Percentiles rank a stretch among this genome's conserved stretches.
Evolutionary conservation across 495 filamentous ascomycete genomes (phyloP).

Genomic region (Durotheca rogersii): DNA sequence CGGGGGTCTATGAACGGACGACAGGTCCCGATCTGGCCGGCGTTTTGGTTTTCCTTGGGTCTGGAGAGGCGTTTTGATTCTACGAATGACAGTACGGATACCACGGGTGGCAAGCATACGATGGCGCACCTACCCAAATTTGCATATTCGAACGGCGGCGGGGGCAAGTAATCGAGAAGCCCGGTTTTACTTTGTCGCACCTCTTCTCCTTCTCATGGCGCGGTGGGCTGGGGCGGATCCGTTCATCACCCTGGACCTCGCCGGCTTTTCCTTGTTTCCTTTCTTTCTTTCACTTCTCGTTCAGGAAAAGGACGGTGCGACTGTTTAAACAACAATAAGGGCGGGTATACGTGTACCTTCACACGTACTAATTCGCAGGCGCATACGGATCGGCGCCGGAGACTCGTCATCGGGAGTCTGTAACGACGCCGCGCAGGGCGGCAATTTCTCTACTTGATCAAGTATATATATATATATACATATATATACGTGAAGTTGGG

Average conservation of each 20-base stretch:
- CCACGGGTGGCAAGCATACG: conserved; percentile 38
- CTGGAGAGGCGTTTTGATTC: too few relatives aligned
- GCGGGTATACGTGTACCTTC: conserved; percentile 14
- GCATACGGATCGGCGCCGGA: conserved; percentile 14
- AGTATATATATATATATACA: conserved; percentile 32
- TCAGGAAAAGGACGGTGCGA: conserved; percentile 6
- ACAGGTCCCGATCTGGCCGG: conserved; percentile 14
- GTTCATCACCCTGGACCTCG: neutral
- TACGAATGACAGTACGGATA: conserved; percentile 32
- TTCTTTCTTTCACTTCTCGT: conserved; percentile 11
- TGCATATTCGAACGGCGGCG: conserved; percentile 30
- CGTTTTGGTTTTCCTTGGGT: conserved; percentile 28
- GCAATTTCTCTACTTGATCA: conserved; percentile 25
- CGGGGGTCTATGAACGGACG: conserved; percentile 15
- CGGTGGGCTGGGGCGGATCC: conserved; percentile 2
- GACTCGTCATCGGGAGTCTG: conserved; percentile 10
- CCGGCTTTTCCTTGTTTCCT: too few relatives aligned
- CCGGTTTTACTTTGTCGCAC: conserved; percentile 19
- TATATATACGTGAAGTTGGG: neutral
- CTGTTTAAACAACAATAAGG: conserved; percentile 14
- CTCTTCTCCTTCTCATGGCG: conserved; percentile 4
- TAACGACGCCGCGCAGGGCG: conserved; percentile 7
- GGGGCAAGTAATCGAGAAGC: conserved; percentile 26
- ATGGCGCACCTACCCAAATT: conserved; percentile 29
- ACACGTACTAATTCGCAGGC: conserved; percentile 18